phyloP scores from a whole-genome alignment of 2,329 filamentous ascomycete genomes.

The Sarocladiaceae sp. region DNA sequence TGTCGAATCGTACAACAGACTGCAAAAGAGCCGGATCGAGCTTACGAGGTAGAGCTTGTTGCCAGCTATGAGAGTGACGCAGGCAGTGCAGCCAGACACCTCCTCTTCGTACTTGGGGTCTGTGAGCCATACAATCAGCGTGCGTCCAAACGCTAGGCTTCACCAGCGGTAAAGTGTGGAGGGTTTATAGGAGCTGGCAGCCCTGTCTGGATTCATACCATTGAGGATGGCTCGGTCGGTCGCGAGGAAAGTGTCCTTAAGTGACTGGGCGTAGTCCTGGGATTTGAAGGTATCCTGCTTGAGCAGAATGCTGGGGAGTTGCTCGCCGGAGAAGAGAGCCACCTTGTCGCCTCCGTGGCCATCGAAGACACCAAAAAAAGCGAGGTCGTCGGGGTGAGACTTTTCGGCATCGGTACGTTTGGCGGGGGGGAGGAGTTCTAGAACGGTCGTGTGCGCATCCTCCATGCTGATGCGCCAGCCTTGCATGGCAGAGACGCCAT shows the following conservation, averaged over 20 bases:
- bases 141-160: no score
- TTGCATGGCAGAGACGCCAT: constrained; percentile 97
- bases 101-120: constrained; percentile 97
- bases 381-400: constrained; percentile 66
- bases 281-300: constrained; percentile 92
- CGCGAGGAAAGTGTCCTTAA: constrained; percentile 95
- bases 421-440: constrained; percentile 67
- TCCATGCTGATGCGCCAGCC: constrained; percentile 99
- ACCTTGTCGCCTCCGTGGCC: constrained; percentile 97
- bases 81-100: constrained; percentile 94
- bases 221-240: constrained; percentile 93
- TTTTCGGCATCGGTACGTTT: constrained; percentile 45
- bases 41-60: constrained; percentile 94
- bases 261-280: constrained; percentile 86
- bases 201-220: constrained; percentile 51
- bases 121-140: constrained; percentile 31
- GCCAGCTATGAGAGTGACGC: constrained; percentile 79
- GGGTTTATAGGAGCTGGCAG: no score
- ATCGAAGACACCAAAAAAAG: constrained; percentile 97
- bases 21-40: constrained; percentile 22
- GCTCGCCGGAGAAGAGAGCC: constrained; percentile 82
- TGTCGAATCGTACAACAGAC: neutral
- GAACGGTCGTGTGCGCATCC: constrained; percentile 83
- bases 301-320: constrained; percentile 88
- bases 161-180: no score